Evolutionary conservation across 768 basidiomycete species (phyloP), one percentile per base, ranked within the genome.

Genomic region (Sporobolomyces roseus): DNA sequence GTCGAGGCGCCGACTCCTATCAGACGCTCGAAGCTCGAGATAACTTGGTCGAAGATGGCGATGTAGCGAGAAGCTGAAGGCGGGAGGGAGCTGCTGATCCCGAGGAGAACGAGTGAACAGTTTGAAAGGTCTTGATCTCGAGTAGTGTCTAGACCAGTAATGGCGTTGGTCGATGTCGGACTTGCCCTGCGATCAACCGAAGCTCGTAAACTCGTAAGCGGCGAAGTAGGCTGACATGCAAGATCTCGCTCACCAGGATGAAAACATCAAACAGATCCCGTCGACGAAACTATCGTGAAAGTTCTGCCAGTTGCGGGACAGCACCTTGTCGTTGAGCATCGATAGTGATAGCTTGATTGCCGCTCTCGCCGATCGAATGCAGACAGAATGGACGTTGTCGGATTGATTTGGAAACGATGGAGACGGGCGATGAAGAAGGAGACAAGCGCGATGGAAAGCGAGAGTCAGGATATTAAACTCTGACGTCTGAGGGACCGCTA

Each of bases 401-500:
- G 50, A 27, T 52, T 52, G 50, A 27, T 52, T 52, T 27, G 50
- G 50, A 32, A 52, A 52, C 21, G 50, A 52, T 27, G 50, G 50
- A 4, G 50, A 52, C 6, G 50, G 50, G 6, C 50, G 50, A 19
- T 52, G 50, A 27, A 52, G 50, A 27, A 52, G 50, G 27, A 52
- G 50, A 30, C 25, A 27, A 29, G 50, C 50, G 50, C 50, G 50
- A 30, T 52, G 50, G 27, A 52, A 52, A 7, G 50, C 50, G 25
- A 52, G 50, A 4, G 50, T 52, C 6, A 52, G 30, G 14, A 8
- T 13, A 52, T 52, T 52, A 16, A 32, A 52, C 25, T 52, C 50
- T 6, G 6, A 27, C 10, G 25, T 52, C 19, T 52, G 50, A 14
- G 50, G 23, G 7, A 27, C 19, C 7, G 50, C 50, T 7, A 52